A percentile compares a stretch with the other conserved stretches of the same genome.
phyloP scores from a whole-genome alignment of 2,329 filamentous ascomycete genomes.

The Ceratocystis variospora region DNA sequence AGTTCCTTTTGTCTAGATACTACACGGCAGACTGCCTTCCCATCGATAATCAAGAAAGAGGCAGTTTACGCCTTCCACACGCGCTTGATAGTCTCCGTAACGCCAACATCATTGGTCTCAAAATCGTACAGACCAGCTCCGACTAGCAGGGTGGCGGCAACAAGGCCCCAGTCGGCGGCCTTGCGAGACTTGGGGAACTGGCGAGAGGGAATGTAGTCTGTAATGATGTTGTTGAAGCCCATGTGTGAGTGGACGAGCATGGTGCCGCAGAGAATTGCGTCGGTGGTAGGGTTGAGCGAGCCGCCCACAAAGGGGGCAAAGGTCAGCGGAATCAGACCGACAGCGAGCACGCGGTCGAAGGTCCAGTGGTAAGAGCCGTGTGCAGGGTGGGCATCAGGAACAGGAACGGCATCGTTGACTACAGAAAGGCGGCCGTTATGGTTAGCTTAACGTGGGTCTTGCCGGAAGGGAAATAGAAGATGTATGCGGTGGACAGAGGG shows the following conservation, averaged over 20 bases:
- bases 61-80: conserved; percentile 64
- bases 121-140: conserved; percentile 93
- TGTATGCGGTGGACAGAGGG: not conserved
- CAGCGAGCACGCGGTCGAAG: conserved; percentile 76
- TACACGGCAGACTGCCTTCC: not conserved
- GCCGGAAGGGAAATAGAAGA: not conserved
- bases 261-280: conserved; percentile 70
- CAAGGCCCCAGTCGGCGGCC: conserved; percentile 63
- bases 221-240: conserved; percentile 79
- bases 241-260: conserved; percentile 90
- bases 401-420: conserved; percentile 76
- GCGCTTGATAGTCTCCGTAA: conserved; percentile 78
- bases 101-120: conserved; percentile 93
- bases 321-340: conserved; percentile 70
- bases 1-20: not conserved
- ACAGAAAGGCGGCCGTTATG: conserved; percentile 10
- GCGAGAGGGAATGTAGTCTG: conserved; percentile 75
- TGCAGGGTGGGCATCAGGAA: conserved; percentile 57
- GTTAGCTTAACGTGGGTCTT: conserved; percentile 10
- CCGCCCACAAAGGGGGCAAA: conserved; percentile 85
- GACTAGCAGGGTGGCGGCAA: conserved; percentile 62
- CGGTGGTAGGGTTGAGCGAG: conserved; percentile 75
- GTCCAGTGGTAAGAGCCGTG: conserved; percentile 99
- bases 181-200: conserved; percentile 55
- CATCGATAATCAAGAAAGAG: not conserved